Conservation (phyloP, 23 red algal genomes). For the Agarophyton chilense region DNA sequence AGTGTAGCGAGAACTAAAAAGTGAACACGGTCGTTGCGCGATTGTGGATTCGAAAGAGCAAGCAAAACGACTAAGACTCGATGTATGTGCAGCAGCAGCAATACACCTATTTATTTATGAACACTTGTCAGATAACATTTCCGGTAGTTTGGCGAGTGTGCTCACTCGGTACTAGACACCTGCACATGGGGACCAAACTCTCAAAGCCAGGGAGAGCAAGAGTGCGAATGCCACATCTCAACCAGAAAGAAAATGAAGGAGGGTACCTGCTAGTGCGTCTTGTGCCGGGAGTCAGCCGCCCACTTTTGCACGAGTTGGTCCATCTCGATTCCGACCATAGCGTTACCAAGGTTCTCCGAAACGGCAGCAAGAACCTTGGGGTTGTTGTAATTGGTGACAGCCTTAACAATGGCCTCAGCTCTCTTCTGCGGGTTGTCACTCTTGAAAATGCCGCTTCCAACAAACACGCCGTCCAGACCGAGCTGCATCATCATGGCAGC, state of each 20-base stretch:
- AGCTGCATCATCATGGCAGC: constrained; percentile 99
- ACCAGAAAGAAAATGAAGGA: not conserved
- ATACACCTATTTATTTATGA: not conserved
- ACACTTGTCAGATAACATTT: not conserved
- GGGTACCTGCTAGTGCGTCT: constrained; percentile 31
- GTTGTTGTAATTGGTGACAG: constrained; percentile 95
- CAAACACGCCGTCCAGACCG: constrained; percentile 99
- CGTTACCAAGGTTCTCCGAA: constrained; percentile 78
- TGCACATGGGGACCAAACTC: not conserved
- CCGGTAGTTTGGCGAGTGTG: not conserved
- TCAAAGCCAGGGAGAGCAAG: not conserved
- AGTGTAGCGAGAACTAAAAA: too few species aligned
- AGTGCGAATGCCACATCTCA: not conserved
- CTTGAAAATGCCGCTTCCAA: constrained; percentile 99
- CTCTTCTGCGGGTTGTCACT: constrained; percentile 85
- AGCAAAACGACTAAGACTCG: too few species aligned
- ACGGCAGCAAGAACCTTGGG: constrained; percentile 82
- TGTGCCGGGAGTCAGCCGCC: constrained; percentile 95
- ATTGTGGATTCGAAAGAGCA: too few species aligned
- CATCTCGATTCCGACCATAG: constrained; percentile 99
- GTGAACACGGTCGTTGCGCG: too few species aligned
- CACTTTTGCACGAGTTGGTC: constrained; percentile 94
- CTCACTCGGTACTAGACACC: not conserved
- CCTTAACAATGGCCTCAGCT: constrained; percentile 97
- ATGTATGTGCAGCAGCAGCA: too few species aligned